Conservation (phyloP, 2,329 filamentous ascomycete genomes). For the Colletotrichum sp. region DNA sequence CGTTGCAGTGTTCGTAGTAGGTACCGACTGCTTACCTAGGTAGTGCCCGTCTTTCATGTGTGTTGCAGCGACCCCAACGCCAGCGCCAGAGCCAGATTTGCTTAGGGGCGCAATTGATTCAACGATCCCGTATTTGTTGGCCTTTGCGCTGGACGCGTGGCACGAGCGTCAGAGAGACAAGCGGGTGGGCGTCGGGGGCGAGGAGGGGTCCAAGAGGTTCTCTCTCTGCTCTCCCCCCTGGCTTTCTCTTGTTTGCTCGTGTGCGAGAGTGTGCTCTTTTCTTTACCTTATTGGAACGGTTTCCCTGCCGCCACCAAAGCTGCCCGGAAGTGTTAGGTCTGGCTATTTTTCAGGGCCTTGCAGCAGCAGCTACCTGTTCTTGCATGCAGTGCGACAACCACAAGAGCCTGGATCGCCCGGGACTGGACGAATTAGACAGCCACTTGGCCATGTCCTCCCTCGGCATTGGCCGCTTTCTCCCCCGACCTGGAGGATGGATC, state of each 20-base stretch:
- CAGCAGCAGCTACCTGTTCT: background rate
- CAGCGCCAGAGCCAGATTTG: background rate
- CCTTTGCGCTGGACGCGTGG: constrained; percentile 5
- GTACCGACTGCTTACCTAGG: background rate
- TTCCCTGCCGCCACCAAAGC: background rate
- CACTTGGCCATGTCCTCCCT: background rate
- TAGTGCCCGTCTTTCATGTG: background rate
- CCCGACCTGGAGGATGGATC: background rate
- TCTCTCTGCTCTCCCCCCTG: background rate
- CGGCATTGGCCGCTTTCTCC: background rate
- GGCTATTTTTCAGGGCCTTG: background rate
- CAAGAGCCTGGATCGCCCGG: background rate
- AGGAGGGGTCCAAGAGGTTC: background rate
- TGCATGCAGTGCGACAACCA: background rate
- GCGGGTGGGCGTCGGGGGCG: background rate
- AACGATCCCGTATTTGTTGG: background rate
- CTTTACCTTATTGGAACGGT: background rate
- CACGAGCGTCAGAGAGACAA: background rate
- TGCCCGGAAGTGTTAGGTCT: background rate
- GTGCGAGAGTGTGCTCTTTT: background rate
- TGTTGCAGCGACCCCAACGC: background rate
- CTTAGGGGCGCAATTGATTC: background rate
- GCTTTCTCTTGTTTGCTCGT: background rate
- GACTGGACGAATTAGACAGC: background rate
- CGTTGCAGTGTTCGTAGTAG: background rate